Percentiles rank a stretch among this genome's conserved stretches.
phyloP scores from a whole-genome alignment of 2,329 filamentous ascomycete species.

The Metarhizium brunneum region DNA sequence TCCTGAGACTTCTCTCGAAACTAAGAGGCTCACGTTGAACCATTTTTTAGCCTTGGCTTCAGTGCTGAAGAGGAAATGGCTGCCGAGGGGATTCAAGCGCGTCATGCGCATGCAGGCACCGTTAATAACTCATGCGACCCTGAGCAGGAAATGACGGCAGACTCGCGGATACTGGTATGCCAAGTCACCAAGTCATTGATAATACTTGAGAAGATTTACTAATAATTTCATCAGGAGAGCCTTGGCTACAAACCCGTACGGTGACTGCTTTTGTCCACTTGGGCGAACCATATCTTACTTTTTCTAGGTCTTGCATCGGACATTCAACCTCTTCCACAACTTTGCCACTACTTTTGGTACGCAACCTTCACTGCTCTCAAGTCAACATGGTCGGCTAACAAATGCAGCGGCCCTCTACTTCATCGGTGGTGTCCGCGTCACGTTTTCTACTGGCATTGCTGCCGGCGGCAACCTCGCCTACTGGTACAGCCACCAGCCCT shows the following conservation, averaged over 20 bases:
- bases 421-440: conserved; percentile 49
- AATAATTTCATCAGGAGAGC: no score
- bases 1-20: no score
- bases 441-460: conserved; percentile 53
- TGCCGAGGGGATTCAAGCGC: no score
- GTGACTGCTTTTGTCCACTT: no score
- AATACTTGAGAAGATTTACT: no score
- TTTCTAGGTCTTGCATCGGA: background rate
- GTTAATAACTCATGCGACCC: background rate
- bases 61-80: no score
- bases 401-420: conserved; percentile 48
- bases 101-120: no score
- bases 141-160: background rate
- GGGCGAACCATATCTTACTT: background rate
- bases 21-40: no score
- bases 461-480: conserved; percentile 52
- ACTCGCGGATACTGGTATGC: background rate
- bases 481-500: conserved; percentile 31
- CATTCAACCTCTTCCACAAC: background rate
- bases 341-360: background rate
- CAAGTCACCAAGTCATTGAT: no score
- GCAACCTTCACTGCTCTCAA: background rate
- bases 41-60: no score
- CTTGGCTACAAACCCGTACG: no score
- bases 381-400: background rate